A percentile compares a stretch with the other conserved stretches of the same genome.
These are phyloP conservation scores for Harringtonia aguacate DNA, from an alignment of 2,329 filamentous ascomycete genomes.

Conservation along the genomic window DNA sequence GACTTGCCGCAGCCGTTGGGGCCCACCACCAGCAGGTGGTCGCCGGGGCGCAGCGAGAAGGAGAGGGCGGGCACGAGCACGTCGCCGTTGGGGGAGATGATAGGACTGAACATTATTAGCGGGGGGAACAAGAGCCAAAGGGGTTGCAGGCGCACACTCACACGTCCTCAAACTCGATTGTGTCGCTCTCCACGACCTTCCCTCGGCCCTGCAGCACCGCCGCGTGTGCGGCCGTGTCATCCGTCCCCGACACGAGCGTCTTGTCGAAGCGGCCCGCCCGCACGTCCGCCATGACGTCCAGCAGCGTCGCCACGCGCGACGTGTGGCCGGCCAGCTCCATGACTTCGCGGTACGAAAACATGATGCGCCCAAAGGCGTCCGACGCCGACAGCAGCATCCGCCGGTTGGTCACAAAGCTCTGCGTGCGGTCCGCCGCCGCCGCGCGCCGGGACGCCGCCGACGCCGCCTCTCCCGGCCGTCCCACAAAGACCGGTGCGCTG, in stretches of 20 bases:
- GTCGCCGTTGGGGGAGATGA: conserved; percentile 94
- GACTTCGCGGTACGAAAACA: conserved; percentile 97
- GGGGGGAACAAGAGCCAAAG: neutral
- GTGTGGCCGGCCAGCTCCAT: conserved; percentile 95
- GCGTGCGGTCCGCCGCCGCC: conserved; percentile 51
- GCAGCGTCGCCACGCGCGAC: conserved; percentile 75
- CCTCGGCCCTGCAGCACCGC: conserved; percentile 76
- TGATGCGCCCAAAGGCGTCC: conserved; percentile 88
- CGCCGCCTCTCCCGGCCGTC: conserved; percentile 71
- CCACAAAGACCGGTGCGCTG: conserved; percentile 91
- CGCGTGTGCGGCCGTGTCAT: conserved; percentile 69
- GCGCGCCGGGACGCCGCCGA: conserved; percentile 21
- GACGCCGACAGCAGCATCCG: conserved; percentile 87
- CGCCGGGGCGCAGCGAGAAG: conserved; percentile 75
- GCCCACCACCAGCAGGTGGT: conserved; percentile 88
- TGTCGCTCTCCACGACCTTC: conserved; percentile 66
- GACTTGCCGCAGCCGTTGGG: conserved; percentile 98
- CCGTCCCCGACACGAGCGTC: conserved; percentile 84
- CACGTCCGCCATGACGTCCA: conserved; percentile 93
- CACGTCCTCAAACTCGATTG: conserved; percentile 80
- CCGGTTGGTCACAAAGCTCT: conserved; percentile 86
- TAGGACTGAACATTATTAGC: conserved; percentile 44
- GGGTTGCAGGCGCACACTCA: conserved; percentile 25
- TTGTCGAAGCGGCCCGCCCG: conserved; percentile 88
- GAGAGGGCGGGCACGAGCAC: conserved; percentile 78